Base-by-base conservation (phyloP, 257 asterid species). In the Cruciata laevipes region DNA sequence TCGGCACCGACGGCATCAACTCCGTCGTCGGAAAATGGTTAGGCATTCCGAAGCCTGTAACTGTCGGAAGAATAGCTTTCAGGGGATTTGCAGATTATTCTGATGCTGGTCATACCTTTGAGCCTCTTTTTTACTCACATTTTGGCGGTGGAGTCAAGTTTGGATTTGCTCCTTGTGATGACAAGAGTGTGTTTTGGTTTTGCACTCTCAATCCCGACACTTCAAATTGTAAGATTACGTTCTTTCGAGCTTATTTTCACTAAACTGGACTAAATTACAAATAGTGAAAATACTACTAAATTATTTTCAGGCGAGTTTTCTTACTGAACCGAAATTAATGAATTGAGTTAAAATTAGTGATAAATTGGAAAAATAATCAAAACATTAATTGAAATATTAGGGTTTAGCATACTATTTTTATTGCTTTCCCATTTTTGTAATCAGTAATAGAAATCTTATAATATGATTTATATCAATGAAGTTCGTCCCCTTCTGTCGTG, bases 1-100 rank as follows among this genome's bases (percentile, higher is more conserved):
- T 91, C 25, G 98, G 98, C 33, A 84, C 92, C 35, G 96, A 91
- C 67, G 98, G 98, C 33, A 88, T 91, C 65, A 86, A 89, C 61
- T 91, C 98, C 4, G 17, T 66, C 35, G 92, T 90, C 73, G 90
- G 93, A 8, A 85, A 80, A 47, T 89, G 86, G 89, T 70, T 90
- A 79, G 95, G 92, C 10, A 86, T 90, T 44, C 82, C 73, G 71
- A 70, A 69, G 55, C 86, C 95, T 3, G 76, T 88, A 6, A 62
- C 57, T 25, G 68, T 78, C 5, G 87, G 86, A 11, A 78, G 97
- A 55, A 77, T 90, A 31, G 87, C 96, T 18, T 87, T 90, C n/a
- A 83, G 97, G 77, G 97, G 95, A 32, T 77, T 83, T 23, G 87
- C 82, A 17, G 79, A 78, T 56, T 86, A 74, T 65, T 85, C 90